Conservation (phyloP, 176 grass and related monocot species). For the Triticum dicoccoides region DNA sequence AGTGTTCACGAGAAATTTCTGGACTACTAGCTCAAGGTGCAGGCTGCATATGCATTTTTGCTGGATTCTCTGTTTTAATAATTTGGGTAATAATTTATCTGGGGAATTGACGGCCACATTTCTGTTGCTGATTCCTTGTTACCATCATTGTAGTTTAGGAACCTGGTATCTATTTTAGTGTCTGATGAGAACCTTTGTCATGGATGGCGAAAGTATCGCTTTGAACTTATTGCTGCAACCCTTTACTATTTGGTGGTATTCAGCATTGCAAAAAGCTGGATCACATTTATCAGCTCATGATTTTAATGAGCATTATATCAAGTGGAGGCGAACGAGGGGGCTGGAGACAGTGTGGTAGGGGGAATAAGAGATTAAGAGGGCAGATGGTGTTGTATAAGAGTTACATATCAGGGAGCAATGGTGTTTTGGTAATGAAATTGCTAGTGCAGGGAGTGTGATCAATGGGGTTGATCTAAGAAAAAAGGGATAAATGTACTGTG, state of each 20-base stretch:
- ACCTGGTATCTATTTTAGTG: background rate
- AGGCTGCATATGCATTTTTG: background rate
- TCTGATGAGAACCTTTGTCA: background rate
- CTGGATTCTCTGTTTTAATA: background rate
- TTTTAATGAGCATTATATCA: background rate
- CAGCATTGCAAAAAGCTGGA: background rate
- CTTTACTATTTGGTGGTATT: background rate
- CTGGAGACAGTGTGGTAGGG: background rate
- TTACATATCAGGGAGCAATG: background rate
- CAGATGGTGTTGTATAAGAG: background rate
- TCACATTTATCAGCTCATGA: background rate
- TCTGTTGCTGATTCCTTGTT: background rate
- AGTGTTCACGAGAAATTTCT: background rate
- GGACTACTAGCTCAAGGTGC: background rate
- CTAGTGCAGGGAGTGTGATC: background rate
- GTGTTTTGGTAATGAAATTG: background rate
- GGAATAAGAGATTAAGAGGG: background rate
- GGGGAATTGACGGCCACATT: background rate
- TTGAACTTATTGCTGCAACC: background rate
- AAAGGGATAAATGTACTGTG: background rate
- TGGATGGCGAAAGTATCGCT: background rate
- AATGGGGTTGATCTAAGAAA: background rate
- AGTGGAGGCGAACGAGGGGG: background rate
- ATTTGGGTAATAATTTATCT: background rate
- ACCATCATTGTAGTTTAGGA: background rate